Conservation (phyloP, 192 early-diverging fungal genomes). For the Umbelopsis sp. region DNA sequence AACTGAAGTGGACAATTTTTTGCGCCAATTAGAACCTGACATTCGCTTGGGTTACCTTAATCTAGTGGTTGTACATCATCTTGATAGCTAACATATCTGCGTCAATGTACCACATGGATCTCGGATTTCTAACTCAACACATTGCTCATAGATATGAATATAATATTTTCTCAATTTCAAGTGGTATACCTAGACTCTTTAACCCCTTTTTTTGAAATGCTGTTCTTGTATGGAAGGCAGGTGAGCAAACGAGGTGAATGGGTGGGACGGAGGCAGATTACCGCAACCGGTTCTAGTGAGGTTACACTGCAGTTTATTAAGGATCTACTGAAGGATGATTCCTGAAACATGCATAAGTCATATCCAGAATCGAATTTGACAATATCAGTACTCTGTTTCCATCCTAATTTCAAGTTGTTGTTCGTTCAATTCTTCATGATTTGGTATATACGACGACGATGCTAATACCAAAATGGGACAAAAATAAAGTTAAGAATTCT, state of each 20-base stretch:
- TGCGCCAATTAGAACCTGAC: neutral
- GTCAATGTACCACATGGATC: too few relatives aligned
- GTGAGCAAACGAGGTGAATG: too few relatives aligned
- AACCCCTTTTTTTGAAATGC: too few relatives aligned
- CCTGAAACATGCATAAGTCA: conserved; percentile 1
- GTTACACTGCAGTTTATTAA: conserved; percentile 17
- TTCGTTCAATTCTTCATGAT: neutral
- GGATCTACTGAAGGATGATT: neutral
- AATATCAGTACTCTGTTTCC: neutral
- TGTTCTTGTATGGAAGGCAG: too few relatives aligned
- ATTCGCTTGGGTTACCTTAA: neutral
- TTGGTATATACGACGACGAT: too few relatives aligned
- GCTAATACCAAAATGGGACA: too few relatives aligned
- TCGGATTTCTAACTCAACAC: too few relatives aligned
- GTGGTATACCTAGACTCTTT: neutral
- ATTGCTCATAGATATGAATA: too few relatives aligned
- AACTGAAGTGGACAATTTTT: neutral
- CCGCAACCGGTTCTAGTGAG: conserved; percentile 12
- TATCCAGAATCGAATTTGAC: neutral
- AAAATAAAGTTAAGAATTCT: neutral
- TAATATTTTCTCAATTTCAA: too few relatives aligned
- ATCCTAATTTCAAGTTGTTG: neutral
- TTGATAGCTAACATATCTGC: too few relatives aligned
- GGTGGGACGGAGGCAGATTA: neutral
- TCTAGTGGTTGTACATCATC: neutral